phyloP scores from a whole-genome alignment of 2,329 filamentous ascomycete genomes.

The Verticillium tricorpus region DNA sequence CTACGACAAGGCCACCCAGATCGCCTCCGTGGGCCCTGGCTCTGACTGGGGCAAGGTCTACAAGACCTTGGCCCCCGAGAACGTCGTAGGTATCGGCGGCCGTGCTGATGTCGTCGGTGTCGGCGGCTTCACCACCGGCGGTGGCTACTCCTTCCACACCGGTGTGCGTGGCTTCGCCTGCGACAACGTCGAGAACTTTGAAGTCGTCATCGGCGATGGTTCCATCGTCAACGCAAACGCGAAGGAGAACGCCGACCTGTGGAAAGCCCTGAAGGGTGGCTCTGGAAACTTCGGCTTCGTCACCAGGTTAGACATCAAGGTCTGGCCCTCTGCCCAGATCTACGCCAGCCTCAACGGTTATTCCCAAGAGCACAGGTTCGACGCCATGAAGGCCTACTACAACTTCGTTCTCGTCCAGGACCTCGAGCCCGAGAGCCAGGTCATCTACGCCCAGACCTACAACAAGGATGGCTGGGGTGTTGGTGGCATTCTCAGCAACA shows the following conservation, averaged over 20 bases:
- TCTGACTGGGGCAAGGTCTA: conserved; percentile 21
- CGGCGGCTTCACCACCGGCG: conserved; percentile 17
- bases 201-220: conserved; percentile 39
- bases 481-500: conserved; percentile 1
- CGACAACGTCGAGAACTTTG: conserved; percentile 33
- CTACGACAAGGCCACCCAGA: conserved; percentile 19
- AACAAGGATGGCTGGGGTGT: background rate
- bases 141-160: conserved; percentile 24
- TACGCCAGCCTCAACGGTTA: conserved; percentile 7
- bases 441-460: conserved; percentile 3
- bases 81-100: conserved; percentile 15
- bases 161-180: conserved; percentile 32
- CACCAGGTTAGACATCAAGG: conserved; percentile 19
- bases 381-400: conserved; percentile 5
- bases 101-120: conserved; percentile 18
- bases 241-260: conserved; percentile 33
- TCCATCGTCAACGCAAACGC: conserved; percentile 34
- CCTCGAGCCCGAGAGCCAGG: conserved; percentile 4
- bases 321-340: conserved; percentile 1
- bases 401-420: conserved; percentile 3
- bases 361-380: background rate
- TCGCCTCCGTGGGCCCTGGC: conserved; percentile 24
- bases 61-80: conserved; percentile 12
- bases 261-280: conserved; percentile 41
- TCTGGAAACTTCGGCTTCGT: conserved; percentile 40